These are phyloP conservation scores for Oryza meyeriana DNA, from an alignment of 176 grass and related monocot genomes.

Conservation along the genomic window DNA sequence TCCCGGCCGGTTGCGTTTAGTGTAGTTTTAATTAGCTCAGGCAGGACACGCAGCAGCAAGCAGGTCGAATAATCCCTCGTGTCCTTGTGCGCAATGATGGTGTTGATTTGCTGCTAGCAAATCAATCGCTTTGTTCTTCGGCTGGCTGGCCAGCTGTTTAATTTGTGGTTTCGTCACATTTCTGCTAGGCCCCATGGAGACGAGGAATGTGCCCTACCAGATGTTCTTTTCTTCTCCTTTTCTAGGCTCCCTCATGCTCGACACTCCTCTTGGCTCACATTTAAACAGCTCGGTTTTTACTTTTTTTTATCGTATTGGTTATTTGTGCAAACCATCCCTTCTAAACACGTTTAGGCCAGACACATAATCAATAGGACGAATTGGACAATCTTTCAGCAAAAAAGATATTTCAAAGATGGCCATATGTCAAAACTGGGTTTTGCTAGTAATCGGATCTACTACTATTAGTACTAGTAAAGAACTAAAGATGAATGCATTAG, in stretches of 20 bases:
- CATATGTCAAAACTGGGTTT: no score
- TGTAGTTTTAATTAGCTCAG: slow-evolving; percentile 16
- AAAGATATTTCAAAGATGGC: no score
- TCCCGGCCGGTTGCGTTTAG: background rate
- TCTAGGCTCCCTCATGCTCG: slow-evolving; percentile 37
- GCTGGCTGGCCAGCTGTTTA: background rate
- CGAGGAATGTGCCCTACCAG: slow-evolving; percentile 17
- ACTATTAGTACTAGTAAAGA: no score
- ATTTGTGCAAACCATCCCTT: background rate
- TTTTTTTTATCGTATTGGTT: no score
- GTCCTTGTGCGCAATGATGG: slow-evolving; percentile 34
- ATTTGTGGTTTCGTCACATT: slow-evolving; percentile 1
- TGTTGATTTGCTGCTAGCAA: slow-evolving; percentile 38
- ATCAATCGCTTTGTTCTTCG: slow-evolving; percentile 18
- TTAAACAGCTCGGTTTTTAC: slow-evolving; percentile 22
- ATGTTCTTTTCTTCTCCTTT: slow-evolving; percentile 15
- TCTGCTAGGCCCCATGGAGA: slow-evolving; percentile 23
- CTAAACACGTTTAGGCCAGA: no score
- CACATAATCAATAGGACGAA: no score
- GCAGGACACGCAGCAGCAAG: background rate
- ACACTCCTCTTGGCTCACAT: slow-evolving; percentile 25
- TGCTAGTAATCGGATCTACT: no score
- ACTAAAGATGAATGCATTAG: no score
- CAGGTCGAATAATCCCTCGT: background rate
- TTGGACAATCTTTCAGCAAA: no score